Evolutionary conservation across 306 rosid genomes (phyloP).

Genomic region (Inga oerstediana): DNA sequence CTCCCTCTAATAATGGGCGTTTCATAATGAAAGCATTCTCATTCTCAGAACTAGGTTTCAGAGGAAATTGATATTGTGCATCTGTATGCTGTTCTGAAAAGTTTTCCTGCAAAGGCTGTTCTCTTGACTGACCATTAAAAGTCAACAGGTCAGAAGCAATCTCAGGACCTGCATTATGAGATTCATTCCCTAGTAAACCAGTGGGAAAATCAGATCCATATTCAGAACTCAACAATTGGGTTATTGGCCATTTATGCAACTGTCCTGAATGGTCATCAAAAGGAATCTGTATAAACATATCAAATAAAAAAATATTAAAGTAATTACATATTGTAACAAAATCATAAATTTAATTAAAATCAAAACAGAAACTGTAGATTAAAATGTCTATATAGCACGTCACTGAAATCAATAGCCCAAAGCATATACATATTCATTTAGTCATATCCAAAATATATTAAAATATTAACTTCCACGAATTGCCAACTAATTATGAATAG

Average conservation of each 20-base stretch:
- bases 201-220: constrained; percentile 41
- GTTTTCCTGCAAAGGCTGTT: constrained; percentile 44
- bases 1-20: constrained; percentile 61
- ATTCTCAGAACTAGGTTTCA: constrained; percentile 41
- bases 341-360: background rate
- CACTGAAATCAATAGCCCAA: no score
- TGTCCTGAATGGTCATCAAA: constrained; percentile 54
- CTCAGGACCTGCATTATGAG: constrained; percentile 40
- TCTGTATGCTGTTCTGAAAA: constrained; percentile 43
- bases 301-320: constrained; percentile 28
- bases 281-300: constrained; percentile 52
- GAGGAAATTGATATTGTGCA: constrained; percentile 39
- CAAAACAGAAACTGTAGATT: constrained; percentile 14
- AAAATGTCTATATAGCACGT: constrained; percentile 2
- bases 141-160: constrained; percentile 37
- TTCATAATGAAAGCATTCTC: constrained; percentile 55
- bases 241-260: constrained; percentile 43
- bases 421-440: no score
- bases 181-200: constrained; percentile 40
- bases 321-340: constrained; percentile 19
- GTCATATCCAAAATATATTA: no score
- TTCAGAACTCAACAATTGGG: constrained; percentile 57
- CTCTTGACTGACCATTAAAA: constrained; percentile 43
- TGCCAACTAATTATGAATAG: no score
- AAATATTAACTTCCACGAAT: no score